These are phyloP conservation scores for Cystobasidium pallidum DNA, from an alignment of 1,284 basidiomycete species.

Conservation along the genomic window DNA sequence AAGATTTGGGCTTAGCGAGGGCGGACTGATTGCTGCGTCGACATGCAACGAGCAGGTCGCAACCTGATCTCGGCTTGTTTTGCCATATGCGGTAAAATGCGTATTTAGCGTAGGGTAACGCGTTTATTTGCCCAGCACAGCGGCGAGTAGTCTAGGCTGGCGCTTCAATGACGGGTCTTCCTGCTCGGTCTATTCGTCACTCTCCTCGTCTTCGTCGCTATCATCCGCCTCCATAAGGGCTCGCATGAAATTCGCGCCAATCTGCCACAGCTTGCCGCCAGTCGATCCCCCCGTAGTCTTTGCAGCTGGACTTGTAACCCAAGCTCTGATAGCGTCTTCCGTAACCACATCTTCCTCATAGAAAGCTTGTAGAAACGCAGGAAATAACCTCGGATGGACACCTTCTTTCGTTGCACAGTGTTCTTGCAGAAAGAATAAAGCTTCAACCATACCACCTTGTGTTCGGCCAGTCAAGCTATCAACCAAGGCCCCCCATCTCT, in stretches of 20 bases:
- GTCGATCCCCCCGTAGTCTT: constrained; percentile 51
- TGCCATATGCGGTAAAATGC: too few relatives aligned
- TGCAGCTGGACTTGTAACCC: constrained; percentile 55
- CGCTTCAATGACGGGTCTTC: background rate
- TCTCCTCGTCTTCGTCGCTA: constrained; percentile 53
- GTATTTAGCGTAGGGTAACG: background rate
- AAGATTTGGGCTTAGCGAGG: too few relatives aligned
- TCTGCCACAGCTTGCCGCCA: constrained; percentile 55
- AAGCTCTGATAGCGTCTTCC: constrained; percentile 57
- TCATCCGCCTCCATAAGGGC: constrained; percentile 57
- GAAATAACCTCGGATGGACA: constrained; percentile 53
- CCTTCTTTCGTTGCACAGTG: constrained; percentile 50
- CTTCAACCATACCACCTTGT: constrained; percentile 56
- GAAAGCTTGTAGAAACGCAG: constrained; percentile 57
- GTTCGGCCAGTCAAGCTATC: constrained; percentile 55
- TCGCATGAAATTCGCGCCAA: constrained; percentile 57
- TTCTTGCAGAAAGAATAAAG: constrained; percentile 53
- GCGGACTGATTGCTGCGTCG: too few relatives aligned
- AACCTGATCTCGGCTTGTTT: too few relatives aligned
- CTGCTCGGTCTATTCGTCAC: background rate
- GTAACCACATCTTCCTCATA: constrained; percentile 59
- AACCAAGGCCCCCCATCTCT: constrained; percentile 57
- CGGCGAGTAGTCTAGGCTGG: background rate
- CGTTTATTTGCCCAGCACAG: background rate
- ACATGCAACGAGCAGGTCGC: too few relatives aligned